Evolutionary conservation across 2,329 filamentous ascomycete species (phyloP), one percentile per base, ranked within the genome.

Genomic region (Xylariaceae sp.): DNA sequence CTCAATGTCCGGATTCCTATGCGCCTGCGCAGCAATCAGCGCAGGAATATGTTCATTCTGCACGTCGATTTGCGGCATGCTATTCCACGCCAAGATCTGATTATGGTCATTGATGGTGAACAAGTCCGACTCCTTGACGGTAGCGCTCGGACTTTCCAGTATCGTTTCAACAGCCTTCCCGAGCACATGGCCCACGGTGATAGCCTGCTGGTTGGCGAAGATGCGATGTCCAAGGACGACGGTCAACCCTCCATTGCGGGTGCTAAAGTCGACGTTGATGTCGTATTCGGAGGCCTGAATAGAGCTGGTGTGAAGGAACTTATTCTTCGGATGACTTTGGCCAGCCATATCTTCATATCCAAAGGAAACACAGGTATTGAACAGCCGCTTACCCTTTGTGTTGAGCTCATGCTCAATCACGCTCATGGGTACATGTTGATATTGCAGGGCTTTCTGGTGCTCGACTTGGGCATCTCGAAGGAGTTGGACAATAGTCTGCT

Each of bases 81-180:
- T 77, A 54, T 81, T 82, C 72, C 82, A 83, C 4, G 77, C 75
- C 6, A 80, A 67, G 48, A 85, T 78, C 57, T 83, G 81, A 3
- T 78, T 74, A 61, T 80, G 79, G 64, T 86, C 83, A 7, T 78
- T 74, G 52, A 82, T 78, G 10, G 77, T 83, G 64, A 85, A 83
- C 2, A 83, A 73, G 67, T 83, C 78, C 30, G 80, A 70, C 17
- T 80, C 72, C 4, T 73, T 76, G 54, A 83, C 72, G 3, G 72
- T 69, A 13, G 71, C 73, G 8, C 75, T 72, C 0, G 78, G 76
- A 2, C 71, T 68, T 1, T 74, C 71, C 10, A 84, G 62, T 1
- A 83, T 75, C 15, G 76, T 71, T 10, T 76, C 72, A 13, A 86
- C 70, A 0, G 83, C 78, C 23, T 78, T 76, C 45, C 82, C 80